A percentile compares a stretch with the other conserved stretches of the same genome.
Conservation (phyloP, 129 eudicot genomes). For the Heracleum sosnowskyi region DNA sequence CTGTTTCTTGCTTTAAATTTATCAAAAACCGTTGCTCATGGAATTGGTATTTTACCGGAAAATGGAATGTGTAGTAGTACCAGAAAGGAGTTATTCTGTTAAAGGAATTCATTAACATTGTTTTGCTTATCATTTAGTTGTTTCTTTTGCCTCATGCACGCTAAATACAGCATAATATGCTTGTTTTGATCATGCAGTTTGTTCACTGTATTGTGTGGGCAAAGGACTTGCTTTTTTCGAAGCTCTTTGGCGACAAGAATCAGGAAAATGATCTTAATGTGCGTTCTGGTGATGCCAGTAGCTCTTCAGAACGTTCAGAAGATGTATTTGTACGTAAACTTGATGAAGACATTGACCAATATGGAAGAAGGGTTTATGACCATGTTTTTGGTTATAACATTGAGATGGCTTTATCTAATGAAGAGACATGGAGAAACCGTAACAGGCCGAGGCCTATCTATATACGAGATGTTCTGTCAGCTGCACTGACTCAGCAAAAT, state of each 20-base stretch:
- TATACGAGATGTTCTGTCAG: constrained; percentile 43
- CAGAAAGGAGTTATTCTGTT: background rate
- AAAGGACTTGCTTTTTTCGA: constrained; percentile 89
- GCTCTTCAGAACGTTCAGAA: constrained; percentile 48
- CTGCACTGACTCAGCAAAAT: constrained; percentile 37
- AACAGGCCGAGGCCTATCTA: constrained; percentile 85
- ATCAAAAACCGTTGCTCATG: background rate
- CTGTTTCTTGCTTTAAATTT: background rate
- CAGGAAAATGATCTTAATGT: constrained; percentile 90
- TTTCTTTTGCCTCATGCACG: background rate
- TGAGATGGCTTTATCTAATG: constrained; percentile 80
- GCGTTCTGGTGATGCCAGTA: constrained; percentile 61
- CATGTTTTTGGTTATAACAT: constrained; percentile 95
- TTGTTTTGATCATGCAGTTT: constrained; percentile 45
- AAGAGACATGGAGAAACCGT: constrained; percentile 95
- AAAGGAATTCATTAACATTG: background rate
- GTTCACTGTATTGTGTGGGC: constrained; percentile 99
- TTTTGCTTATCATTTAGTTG: background rate
- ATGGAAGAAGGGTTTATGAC: constrained; percentile 72
- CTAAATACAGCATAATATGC: background rate
- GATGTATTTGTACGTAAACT: constrained; percentile 66
- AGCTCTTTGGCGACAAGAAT: constrained; percentile 86
- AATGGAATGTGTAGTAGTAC: background rate
- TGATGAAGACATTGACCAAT: constrained; percentile 68
- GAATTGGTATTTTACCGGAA: background rate